Base-by-base conservation (phyloP, 2,329 filamentous ascomycete genomes). In the Aspergillus ochraceoroseus region DNA sequence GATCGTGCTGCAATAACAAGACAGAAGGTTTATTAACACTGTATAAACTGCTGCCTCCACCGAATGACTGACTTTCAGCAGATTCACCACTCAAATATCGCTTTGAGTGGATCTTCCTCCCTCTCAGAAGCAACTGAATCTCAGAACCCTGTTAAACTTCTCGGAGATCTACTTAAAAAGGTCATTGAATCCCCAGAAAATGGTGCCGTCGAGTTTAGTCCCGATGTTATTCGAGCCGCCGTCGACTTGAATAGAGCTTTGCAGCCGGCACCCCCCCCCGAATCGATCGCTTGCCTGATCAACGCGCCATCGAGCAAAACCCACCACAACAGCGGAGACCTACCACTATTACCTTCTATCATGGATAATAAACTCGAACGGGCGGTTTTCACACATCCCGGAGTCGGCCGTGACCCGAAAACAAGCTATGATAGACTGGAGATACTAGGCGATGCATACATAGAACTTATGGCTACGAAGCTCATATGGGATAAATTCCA, bases 401-500 rank as follows among this genome's bases (percentile, higher is more conserved):
- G 77, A 1, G 57, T 70, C 30, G 53, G 54, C 38, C 56, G 49
- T 25, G 41, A 55, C 32, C 37, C 41, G 22, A 41, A 46, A 25
- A 34, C 43, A 29, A 75, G 71, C 55, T 95, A 95, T 63, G 89
- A 95, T 56, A 77, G 79, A 12, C 77, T 95, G 5, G 90, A 96
- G 64, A 88, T 90, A 68, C 73, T 95, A 5, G 90, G 90, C 5
- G 90, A 96, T 60, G 83, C 86, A 13, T 90, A 90, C 54, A 71
- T 94, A 36, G 85, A 94, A 56, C 67, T 88, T 36, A 79, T 88
- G 32, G 79, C 88, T 4, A 82, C 85, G 0, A 76, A 79, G 12
- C 73, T 94, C 36, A 84, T 96, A 44, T 86, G 80, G 63, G 70
- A 80, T 43, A 85, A 79, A 6, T 92, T 89, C 55, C 73, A 74